phyloP scores from a whole-genome alignment of 2,329 filamentous ascomycete species.

The Fusarium multiceps region DNA sequence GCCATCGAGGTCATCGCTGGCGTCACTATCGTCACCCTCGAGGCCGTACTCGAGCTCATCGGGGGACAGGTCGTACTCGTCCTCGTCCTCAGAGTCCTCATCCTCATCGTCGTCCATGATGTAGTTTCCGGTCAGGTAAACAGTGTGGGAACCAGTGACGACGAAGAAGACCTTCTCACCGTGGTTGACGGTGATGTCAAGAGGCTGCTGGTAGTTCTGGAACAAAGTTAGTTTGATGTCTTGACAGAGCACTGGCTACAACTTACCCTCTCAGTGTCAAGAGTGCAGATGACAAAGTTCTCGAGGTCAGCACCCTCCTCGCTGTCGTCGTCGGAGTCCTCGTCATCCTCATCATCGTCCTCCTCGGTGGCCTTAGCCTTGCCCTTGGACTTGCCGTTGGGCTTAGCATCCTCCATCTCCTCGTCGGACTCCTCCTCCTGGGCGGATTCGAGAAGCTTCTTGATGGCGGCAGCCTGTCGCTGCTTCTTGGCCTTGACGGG shows the following conservation, averaged over 20 bases:
- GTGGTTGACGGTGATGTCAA: conserved; percentile 92
- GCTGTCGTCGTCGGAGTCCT: conserved; percentile 72
- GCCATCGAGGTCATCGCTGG: conserved; percentile 81
- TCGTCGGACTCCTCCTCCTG: conserved; percentile 71
- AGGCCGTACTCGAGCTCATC: conserved; percentile 81
- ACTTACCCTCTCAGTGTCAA: conserved; percentile 89
- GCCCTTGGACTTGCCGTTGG: conserved; percentile 74
- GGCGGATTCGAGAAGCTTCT: conserved; percentile 79
- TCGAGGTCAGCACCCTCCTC: conserved; percentile 77
- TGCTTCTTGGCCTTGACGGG: conserved; percentile 90
- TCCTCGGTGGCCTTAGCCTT: conserved; percentile 74
- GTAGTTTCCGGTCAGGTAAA: conserved; percentile 97
- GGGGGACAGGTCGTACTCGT: conserved; percentile 83
- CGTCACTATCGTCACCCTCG: conserved; percentile 77
- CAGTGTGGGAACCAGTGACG: conserved; percentile 87
- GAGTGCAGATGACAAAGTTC: conserved; percentile 94
- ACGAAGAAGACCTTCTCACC: conserved; percentile 93
- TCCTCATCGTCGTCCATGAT: conserved; percentile 77
- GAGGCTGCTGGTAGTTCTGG: conserved; percentile 88
- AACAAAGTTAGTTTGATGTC: conserved; percentile 43
- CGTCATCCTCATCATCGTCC: conserved; percentile 68
- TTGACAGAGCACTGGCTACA: not conserved
- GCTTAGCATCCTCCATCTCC: conserved; percentile 77
- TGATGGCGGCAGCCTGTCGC: conserved; percentile 78
- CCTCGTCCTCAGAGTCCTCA: conserved; percentile 73